These are phyloP conservation scores for Ogataea kodamae DNA, from an alignment of 805 yeast genomes.

Conservation along the genomic window DNA sequence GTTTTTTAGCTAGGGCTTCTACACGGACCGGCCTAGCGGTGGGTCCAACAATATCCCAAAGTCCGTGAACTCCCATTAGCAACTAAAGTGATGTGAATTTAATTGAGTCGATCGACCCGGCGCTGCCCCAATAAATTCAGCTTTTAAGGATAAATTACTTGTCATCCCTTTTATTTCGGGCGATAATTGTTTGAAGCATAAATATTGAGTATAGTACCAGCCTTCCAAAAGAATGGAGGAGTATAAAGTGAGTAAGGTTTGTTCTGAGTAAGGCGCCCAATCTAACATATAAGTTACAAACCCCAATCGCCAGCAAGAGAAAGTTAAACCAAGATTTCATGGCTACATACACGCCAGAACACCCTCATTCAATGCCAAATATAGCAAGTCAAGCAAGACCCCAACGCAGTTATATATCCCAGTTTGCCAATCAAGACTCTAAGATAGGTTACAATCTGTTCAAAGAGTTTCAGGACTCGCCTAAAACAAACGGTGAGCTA, in stretches of 20 bases:
- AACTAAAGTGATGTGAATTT: too few relatives aligned
- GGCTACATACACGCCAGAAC: constrained; percentile 21
- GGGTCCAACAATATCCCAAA: constrained; percentile 91
- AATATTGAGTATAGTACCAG: constrained; percentile 1
- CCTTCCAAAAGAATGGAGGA: constrained; percentile 13
- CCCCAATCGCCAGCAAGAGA: constrained; percentile 20
- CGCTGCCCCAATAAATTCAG: neutral
- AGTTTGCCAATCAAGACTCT: constrained; percentile 12
- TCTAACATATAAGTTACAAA: constrained; percentile 15
- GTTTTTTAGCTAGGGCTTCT: constrained; percentile 75
- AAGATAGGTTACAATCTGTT: constrained; percentile 18
- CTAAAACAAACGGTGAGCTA: constrained; percentile 11
- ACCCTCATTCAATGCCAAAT: constrained; percentile 21
- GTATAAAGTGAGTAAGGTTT: constrained; percentile 14
- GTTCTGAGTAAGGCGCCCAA: constrained; percentile 10
- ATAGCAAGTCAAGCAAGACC: constrained; percentile 14
- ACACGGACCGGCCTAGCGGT: constrained; percentile 86
- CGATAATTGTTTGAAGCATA: constrained; percentile 3
- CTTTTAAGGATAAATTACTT: constrained; percentile 3
- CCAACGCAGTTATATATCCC: constrained; percentile 15
- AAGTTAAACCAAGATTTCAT: constrained; percentile 19
- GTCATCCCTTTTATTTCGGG: constrained; percentile 10
- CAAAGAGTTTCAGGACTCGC: constrained; percentile 14
- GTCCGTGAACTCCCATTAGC: constrained; percentile 89
- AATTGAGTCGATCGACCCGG: constrained; percentile 14